Conservation (phyloP, 2,329 filamentous ascomycete genomes). For the Fusarium buxicola region DNA sequence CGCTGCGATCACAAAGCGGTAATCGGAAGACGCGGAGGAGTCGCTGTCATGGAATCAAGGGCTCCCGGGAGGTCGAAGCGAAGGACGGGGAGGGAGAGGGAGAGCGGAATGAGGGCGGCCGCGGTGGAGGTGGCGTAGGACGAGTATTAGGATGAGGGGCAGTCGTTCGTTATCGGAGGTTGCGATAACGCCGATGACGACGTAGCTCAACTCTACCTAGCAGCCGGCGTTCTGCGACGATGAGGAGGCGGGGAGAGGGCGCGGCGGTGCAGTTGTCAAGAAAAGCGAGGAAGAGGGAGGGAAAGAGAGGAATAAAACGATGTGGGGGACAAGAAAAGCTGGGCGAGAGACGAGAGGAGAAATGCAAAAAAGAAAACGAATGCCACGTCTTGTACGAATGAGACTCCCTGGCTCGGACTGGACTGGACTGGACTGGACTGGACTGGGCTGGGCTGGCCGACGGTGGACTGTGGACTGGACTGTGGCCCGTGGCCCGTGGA, state of each 20-base stretch:
- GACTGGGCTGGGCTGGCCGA: slow-evolving; percentile 7
- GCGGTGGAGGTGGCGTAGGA: slow-evolving; percentile 18
- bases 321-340: slow-evolving; percentile 32
- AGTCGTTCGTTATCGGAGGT: slow-evolving; percentile 44
- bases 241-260: slow-evolving; percentile 25
- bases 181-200: slow-evolving; percentile 47
- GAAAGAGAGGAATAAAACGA: slow-evolving; percentile 24
- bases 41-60: slow-evolving; percentile 42
- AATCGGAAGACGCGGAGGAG: slow-evolving; percentile 41
- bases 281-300: neutral
- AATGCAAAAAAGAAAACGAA: slow-evolving; percentile 39
- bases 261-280: slow-evolving; percentile 3
- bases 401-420: slow-evolving; percentile 29
- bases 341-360: slow-evolving; percentile 28
- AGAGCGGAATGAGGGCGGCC: slow-evolving; percentile 13
- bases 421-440: slow-evolving; percentile 2
- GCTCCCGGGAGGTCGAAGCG: slow-evolving; percentile 30
- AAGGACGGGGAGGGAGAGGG: slow-evolving; percentile 15
- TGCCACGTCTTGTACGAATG: slow-evolving; percentile 46
- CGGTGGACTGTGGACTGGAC: slow-evolving; percentile 8
- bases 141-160: slow-evolving; percentile 40
- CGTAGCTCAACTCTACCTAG: slow-evolving; percentile 42
- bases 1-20: slow-evolving; percentile 45
- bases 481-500: slow-evolving; percentile 5
- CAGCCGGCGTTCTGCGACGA: slow-evolving; percentile 35